These are phyloP conservation scores for Wickerhamia fluorescens DNA, from an alignment of 805 yeast species.

Conservation along the genomic window DNA sequence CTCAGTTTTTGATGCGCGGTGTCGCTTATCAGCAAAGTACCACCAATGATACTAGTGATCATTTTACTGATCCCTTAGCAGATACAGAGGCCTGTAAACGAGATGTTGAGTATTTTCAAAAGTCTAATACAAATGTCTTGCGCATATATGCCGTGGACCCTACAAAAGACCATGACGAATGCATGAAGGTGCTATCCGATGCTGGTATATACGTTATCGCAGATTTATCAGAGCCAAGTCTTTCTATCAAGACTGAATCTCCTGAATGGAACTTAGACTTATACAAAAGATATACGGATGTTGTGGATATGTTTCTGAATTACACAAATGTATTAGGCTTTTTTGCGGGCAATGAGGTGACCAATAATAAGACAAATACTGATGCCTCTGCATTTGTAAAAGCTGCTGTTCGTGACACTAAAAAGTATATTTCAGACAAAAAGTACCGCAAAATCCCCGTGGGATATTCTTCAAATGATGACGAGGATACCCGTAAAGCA, in stretches of 20 bases:
- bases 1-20: slow-evolving; percentile 39
- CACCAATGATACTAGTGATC: slow-evolving; percentile 16
- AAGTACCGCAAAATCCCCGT: slow-evolving; percentile 79
- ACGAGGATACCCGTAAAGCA: slow-evolving; percentile 65
- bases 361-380: slow-evolving; percentile 76
- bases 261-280: slow-evolving; percentile 76
- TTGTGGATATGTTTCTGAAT: slow-evolving; percentile 70
- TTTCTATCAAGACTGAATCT: slow-evolving; percentile 65
- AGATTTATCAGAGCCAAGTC: slow-evolving; percentile 58
- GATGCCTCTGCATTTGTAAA: slow-evolving; percentile 91
- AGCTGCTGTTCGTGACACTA: slow-evolving; percentile 91
- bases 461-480: slow-evolving; percentile 92
- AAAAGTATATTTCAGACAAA: slow-evolving; percentile 59
- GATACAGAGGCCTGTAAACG: slow-evolving; percentile 36
- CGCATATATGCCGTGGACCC: slow-evolving; percentile 38
- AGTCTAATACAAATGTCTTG: slow-evolving; percentile 34
- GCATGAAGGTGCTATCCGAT: slow-evolving; percentile 33
- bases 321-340: slow-evolving; percentile 85
- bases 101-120: slow-evolving; percentile 32
- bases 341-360: slow-evolving; percentile 97
- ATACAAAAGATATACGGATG: slow-evolving; percentile 70
- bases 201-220: slow-evolving; percentile 41
- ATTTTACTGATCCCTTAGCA: slow-evolving; percentile 34
- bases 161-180: slow-evolving; percentile 29
- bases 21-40: slow-evolving; percentile 39